These are phyloP conservation scores for Petasospora rhodanensis DNA, from an alignment of 1,139 yeast species.

Conservation along the genomic window DNA sequence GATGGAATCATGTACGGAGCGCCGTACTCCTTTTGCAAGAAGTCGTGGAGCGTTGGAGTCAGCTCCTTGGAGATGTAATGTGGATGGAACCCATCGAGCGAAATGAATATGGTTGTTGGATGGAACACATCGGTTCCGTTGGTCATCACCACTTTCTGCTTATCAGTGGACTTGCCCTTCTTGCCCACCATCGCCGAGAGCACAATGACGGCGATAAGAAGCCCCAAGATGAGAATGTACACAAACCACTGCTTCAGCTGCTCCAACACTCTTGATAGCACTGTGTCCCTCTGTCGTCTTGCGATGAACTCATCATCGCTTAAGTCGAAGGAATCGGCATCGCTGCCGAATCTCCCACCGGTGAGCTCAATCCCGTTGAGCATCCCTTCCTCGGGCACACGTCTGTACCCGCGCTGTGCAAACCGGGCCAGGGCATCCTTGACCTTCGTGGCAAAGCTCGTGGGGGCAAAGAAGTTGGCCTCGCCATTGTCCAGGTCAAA, in stretches of 20 bases:
- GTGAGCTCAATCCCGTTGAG: slow-evolving; percentile 29
- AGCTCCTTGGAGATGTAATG: slow-evolving; percentile 64
- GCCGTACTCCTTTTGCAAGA: slow-evolving; percentile 52
- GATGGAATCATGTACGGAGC: slow-evolving; percentile 85
- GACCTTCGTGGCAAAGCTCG: slow-evolving; percentile 5
- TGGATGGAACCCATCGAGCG: slow-evolving; percentile 89
- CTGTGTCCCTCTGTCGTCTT: slow-evolving; percentile 8
- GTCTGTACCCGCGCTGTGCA: slow-evolving; percentile 13
- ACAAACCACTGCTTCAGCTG: slow-evolving; percentile 5
- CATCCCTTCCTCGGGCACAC: slow-evolving; percentile 11
- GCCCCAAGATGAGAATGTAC: slow-evolving; percentile 4
- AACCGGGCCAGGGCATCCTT: slow-evolving; percentile 10
- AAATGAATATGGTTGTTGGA: slow-evolving; percentile 73
- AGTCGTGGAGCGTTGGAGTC: slow-evolving; percentile 67
- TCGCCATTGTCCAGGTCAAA: slow-evolving; percentile 27
- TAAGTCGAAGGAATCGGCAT: slow-evolving; percentile 22
- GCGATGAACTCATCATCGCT: slow-evolving; percentile 23
- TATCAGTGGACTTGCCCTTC: slow-evolving; percentile 1
- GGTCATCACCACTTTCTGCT: slow-evolving; percentile 26
- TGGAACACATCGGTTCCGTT: slow-evolving; percentile 73
- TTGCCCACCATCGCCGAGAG: slow-evolving; percentile 16
- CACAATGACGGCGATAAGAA: slow-evolving; percentile 16
- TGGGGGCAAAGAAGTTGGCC: slow-evolving; percentile 1
- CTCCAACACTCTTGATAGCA: not conserved
- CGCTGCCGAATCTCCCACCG: slow-evolving; percentile 14